These are phyloP conservation scores for Pouteria campechiana DNA, from an alignment of 179 eudicot species.

Conservation along the genomic window DNA sequence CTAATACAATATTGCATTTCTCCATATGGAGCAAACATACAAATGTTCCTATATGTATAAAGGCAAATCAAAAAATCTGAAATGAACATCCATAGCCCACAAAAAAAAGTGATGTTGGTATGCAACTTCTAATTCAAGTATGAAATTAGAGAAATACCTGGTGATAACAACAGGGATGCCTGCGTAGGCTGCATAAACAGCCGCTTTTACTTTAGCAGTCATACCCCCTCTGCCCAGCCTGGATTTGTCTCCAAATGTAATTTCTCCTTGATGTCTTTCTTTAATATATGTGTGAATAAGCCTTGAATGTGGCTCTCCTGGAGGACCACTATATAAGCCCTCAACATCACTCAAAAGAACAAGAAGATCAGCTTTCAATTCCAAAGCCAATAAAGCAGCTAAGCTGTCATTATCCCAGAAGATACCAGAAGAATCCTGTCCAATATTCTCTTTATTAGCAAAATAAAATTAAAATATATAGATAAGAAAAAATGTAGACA, in stretches of 20 bases:
- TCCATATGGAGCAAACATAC: no score
- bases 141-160: conserved; percentile 34
- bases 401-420: conserved; percentile 99
- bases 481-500: background rate
- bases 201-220: conserved; percentile 98
- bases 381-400: conserved; percentile 85
- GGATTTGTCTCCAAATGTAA: conserved; percentile 96
- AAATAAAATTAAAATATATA: background rate
- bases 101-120: background rate
- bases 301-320: conserved; percentile 77
- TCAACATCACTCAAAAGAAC: conserved; percentile 93
- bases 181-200: conserved; percentile 73
- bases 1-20: no score
- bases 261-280: conserved; percentile 59
- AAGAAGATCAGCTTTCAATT: conserved; percentile 92
- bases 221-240: conserved; percentile 97
- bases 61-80: no score
- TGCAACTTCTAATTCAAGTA: background rate
- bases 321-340: conserved; percentile 96
- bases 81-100: background rate
- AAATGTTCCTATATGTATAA: no score
- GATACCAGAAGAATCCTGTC: conserved; percentile 88
- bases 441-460: conserved; percentile 8
- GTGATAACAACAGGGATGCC: conserved; percentile 91
- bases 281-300: conserved; percentile 74